Base-by-base conservation (phyloP, 257 asterid species). In the Galeopsis tetrahit region DNA sequence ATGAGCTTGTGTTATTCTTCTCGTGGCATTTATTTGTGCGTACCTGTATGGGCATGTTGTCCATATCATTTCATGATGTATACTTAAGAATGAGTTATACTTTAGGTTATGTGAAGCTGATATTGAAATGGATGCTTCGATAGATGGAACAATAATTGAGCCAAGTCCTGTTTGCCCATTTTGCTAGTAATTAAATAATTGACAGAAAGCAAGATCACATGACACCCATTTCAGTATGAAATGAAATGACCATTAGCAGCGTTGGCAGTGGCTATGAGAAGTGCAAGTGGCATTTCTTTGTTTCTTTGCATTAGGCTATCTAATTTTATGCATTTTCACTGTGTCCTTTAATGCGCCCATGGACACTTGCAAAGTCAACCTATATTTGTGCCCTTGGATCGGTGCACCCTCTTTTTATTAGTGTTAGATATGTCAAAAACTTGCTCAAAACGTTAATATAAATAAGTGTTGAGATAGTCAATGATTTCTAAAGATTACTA, bases 11-110 rank as follows among this genome's bases (percentile, higher is more conserved):
- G 49, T 56, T 58, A 28, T 21, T 21, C 28, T 64, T 76, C 57
- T 21, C 9, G 64, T 49, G 6, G 21, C 44, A 68, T 53, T 52
- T 39, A 53, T 68, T 28, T 70, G n/a, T 13, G 36, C 3, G 1
- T n/a, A 35, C 42, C 65, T 77, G 31, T 62, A 17, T 9, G 70
- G 62, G 49, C 46, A 53, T 66, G 49, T 66, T 11, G 5, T 15
- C 28, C 15, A 6, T 31, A 38, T 70, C 48, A 21, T 51, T 15
- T 32, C 49, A 34, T 58, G 28, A 34, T 3, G 4, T 58, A 11
- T 58, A 56, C 46, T 43, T 17, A 44, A 57, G 14, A 70, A 46
- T 65, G 42, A 63, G 60, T 66, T n/a, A 1, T 66, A 36, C 59
- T 11, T 38, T 39, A 36, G 57, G 13, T 35, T 72, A 40, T 68